Evolutionary conservation across 257 asterid species (phyloP), one percentile per base, ranked within the genome.

Genomic region (Ballota nigra): DNA sequence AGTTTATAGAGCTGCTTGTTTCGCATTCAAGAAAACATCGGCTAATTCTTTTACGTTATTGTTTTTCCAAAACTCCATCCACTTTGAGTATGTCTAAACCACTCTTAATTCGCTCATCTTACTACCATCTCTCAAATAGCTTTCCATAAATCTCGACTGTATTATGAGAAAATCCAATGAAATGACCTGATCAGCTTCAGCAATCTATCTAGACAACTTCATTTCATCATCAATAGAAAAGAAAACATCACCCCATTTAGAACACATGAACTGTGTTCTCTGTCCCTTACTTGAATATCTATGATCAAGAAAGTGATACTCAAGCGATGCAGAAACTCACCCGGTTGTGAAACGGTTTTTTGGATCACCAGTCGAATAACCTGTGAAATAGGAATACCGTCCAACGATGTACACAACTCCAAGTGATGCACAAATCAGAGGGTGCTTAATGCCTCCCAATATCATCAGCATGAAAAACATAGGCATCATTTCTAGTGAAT

Each of bases 401-500:
- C 84, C 38, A 2, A 88, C 56, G 6, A n/a, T 15, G 71, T 80
- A 89, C 8, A 84, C 11, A 67, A 49, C 77, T 67, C 99, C 99
- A 0, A 89, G 80, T 3, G 79, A 74, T 18, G 99, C 85, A 78
- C 78, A 63, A 40, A 85, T 77, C 36, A 85, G 2, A 31, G 97
- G 99, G 70, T 94, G 96, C 84, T 43, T 76, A 58, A 94, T 73
- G 67, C 99, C 99, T 63, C 90, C 97, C 83, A 94, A 28, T 28
- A 81, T 59, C 86, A 82, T 80, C 87, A 88, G 66, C 75, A 76
- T 26, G 83, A 91, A 84, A 71, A 83, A 85, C 71, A 70, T 29
- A 12, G 99, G 93, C 97, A 91, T 86, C 85, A 76, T 16, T 83
- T 94, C 99, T 66, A 94, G 75, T 41, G 99, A 89, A 81, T 94